Evolutionary conservation across 2,329 filamentous ascomycete genomes (phyloP).

Genomic region (Trichoderma pleuroti): DNA sequence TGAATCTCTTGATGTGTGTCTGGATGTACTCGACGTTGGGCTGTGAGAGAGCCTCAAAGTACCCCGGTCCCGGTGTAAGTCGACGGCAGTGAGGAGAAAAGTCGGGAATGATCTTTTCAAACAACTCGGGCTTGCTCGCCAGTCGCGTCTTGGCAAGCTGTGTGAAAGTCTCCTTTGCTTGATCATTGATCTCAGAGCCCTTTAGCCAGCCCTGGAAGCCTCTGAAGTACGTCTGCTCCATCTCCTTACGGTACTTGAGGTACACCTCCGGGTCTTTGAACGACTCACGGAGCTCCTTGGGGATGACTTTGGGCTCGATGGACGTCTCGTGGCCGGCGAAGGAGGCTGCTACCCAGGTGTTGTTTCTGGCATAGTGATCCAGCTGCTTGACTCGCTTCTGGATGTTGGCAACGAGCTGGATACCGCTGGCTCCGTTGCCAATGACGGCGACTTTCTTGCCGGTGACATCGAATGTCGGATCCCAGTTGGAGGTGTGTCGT

Average conservation of each 20-base stretch:
- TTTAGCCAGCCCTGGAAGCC: slow-evolving; percentile 54
- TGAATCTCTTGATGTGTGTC: slow-evolving; percentile 56
- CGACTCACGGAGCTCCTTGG: slow-evolving; percentile 51
- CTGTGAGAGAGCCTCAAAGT: slow-evolving; percentile 60
- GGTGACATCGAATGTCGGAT: slow-evolving; percentile 45
- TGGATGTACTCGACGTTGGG: slow-evolving; percentile 61
- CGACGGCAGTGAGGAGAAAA: slow-evolving; percentile 63
- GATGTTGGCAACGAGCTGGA: slow-evolving; percentile 54
- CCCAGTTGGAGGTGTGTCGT: slow-evolving; percentile 61
- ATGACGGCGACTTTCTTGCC: slow-evolving; percentile 56
- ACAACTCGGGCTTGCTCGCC: slow-evolving; percentile 51
- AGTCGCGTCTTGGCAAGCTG: slow-evolving; percentile 53
- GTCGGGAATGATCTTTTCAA: slow-evolving; percentile 55
- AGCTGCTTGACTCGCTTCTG: slow-evolving; percentile 48
- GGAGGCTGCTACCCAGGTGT: slow-evolving; percentile 64
- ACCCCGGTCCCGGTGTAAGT: slow-evolving; percentile 63
- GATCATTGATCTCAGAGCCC: slow-evolving; percentile 47
- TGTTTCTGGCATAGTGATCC: slow-evolving; percentile 62
- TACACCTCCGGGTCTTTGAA: slow-evolving; percentile 62
- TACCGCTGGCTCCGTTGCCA: slow-evolving; percentile 60
- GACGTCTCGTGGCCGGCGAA: slow-evolving; percentile 56
- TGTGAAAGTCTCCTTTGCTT: slow-evolving; percentile 43
- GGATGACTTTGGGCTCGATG: slow-evolving; percentile 53
- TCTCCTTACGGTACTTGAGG: slow-evolving; percentile 53
- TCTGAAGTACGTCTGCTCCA: slow-evolving; percentile 61